Conservation (phyloP, 257 asterid genomes). For the Solanum okadae region DNA sequence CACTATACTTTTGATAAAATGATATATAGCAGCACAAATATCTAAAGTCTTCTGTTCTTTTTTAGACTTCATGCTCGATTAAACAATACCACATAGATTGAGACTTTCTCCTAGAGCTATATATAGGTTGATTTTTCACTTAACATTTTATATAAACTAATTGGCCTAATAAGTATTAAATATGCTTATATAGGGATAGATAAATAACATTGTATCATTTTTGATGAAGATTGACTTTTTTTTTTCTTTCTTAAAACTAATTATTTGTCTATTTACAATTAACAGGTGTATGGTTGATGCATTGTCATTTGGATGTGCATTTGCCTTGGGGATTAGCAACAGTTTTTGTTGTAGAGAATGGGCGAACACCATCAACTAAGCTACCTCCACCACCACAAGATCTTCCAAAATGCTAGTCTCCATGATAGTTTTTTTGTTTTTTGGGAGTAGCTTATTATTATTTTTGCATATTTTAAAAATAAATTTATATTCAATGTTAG, state of each 20-base stretch:
- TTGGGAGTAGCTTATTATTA: neutral
- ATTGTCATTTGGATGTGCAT: slow-evolving; percentile 5
- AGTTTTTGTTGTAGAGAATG: neutral
- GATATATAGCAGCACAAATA: neutral
- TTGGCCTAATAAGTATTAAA: neutral
- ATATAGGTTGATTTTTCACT: neutral
- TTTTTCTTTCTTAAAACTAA: neutral
- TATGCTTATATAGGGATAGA: neutral
- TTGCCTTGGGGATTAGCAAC: slow-evolving; percentile 3
- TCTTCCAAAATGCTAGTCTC: neutral
- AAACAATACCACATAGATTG: neutral
- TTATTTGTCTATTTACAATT: neutral
- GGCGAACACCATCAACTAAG: neutral
- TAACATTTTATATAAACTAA: slow-evolving; percentile 9
- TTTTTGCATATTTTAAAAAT: neutral
- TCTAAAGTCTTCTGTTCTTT: neutral
- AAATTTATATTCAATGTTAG: neutral
- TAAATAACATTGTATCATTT: neutral
- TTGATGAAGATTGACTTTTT: neutral
- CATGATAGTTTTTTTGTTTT: neutral
- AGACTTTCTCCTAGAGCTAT: neutral
- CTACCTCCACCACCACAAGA: neutral
- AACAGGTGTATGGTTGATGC: slow-evolving; percentile 1
- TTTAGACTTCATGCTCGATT: neutral
- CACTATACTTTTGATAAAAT: neutral